Evolutionary conservation across 2,329 filamentous ascomycete genomes (phyloP).

Genomic region (Colletotrichum sublineola): DNA sequence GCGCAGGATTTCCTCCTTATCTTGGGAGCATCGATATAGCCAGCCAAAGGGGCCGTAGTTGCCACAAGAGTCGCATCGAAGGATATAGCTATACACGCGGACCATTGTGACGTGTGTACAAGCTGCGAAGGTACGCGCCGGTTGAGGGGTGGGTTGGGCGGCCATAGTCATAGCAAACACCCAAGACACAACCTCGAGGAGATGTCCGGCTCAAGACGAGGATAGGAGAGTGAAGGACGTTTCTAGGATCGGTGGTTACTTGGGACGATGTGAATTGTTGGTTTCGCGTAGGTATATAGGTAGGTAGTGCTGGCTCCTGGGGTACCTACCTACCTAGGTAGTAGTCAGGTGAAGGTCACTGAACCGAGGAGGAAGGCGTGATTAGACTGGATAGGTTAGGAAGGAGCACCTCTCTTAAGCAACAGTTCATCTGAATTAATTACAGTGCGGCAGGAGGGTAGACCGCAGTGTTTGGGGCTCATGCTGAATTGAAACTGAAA

Average conservation of each 20-base stretch:
- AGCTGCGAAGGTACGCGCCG: constrained; percentile 20
- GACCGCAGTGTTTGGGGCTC: not conserved
- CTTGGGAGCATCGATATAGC: constrained; percentile 80
- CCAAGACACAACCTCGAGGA: constrained; percentile 13
- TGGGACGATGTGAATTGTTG: not conserved
- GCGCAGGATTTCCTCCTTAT: constrained; percentile 59
- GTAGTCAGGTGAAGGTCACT: not conserved
- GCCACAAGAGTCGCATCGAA: constrained; percentile 71
- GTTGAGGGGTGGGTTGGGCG: constrained; percentile 2
- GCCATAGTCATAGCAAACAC: constrained; percentile 27
- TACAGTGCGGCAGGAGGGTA: not conserved
- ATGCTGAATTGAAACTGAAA: not conserved
- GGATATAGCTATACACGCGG: constrained; percentile 68
- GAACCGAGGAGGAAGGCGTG: constrained; percentile 15
- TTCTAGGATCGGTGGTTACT: constrained; percentile 5
- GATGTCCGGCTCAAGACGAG: constrained; percentile 3
- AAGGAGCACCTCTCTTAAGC: constrained; percentile 17
- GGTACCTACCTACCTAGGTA: not conserved
- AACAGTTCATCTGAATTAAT: not conserved
- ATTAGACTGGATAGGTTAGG: not conserved
- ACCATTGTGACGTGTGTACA: constrained; percentile 80
- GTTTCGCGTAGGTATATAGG: not conserved
- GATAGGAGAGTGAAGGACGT: not conserved
- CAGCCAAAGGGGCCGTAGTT: constrained; percentile 72
- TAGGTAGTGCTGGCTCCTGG: not conserved